Percentiles rank a stretch among this genome's conserved stretches.
Conservation (phyloP, 768 basidiomycete species). For the Leccinum broughii region DNA sequence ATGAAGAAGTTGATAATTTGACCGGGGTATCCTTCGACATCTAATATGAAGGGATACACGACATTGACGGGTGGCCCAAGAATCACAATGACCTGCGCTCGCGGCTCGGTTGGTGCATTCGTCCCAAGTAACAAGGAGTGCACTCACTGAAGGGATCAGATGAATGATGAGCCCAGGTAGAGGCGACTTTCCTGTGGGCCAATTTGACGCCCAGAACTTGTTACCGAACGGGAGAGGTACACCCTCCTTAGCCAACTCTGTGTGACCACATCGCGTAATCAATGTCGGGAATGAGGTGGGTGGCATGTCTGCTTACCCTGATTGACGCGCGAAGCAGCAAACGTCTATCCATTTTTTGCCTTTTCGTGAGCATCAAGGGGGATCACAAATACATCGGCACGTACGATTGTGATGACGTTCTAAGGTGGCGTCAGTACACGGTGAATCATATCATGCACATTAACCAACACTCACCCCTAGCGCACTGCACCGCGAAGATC, state of each 20-base stretch:
- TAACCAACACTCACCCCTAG: conserved; percentile 31
- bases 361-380: background rate
- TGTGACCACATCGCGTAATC: no score
- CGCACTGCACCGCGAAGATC: conserved; percentile 30
- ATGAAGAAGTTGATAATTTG: conserved; percentile 61
- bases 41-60: conserved; percentile 62
- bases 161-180: conserved; percentile 57
- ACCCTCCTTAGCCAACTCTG: conserved; percentile 63
- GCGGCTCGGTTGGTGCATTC: background rate
- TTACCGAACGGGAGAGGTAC: conserved; percentile 61
- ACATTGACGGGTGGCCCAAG: conserved; percentile 52
- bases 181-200: conserved; percentile 59
- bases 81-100: conserved; percentile 49
- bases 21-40: conserved; percentile 48
- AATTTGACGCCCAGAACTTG: conserved; percentile 61
- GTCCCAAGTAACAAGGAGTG: background rate
- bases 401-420: conserved; percentile 36
- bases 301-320: conserved; percentile 37
- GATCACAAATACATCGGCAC: background rate
- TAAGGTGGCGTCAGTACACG: conserved; percentile 12
- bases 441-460: background rate
- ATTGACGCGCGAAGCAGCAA: conserved; percentile 51
- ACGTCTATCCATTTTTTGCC: conserved; percentile 39
- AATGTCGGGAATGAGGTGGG: background rate
- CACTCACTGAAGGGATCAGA: conserved; percentile 49